phyloP scores from a whole-genome alignment of 352 stramenopile species.

The Globisporangium yorkense region DNA sequence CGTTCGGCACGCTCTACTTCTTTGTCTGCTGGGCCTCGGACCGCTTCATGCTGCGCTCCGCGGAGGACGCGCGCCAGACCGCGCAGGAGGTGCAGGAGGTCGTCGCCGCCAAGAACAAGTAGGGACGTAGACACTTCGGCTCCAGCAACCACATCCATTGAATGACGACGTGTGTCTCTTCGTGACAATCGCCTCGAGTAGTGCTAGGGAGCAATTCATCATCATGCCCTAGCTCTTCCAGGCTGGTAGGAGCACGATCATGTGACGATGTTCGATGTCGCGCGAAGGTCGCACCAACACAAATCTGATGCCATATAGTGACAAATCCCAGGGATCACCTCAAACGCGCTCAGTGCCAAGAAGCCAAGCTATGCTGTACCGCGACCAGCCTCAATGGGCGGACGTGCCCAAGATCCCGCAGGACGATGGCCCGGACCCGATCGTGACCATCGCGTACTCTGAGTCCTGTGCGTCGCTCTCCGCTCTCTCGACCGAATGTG shows the following conservation, averaged over 20 bases:
- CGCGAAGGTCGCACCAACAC: too few relatives aligned
- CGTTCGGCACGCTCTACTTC: slow-evolving; percentile 75
- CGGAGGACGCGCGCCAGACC: slow-evolving; percentile 54
- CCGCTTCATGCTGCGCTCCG: slow-evolving; percentile 75
- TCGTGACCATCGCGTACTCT: slow-evolving; percentile 79
- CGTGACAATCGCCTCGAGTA: too few relatives aligned
- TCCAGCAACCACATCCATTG: too few relatives aligned
- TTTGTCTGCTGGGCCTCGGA: slow-evolving; percentile 69
- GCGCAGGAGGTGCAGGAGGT: slow-evolving; percentile 55
- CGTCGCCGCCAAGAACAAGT: slow-evolving; percentile 21
- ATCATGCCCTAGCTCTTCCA: too few relatives aligned
- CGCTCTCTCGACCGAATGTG: neutral
- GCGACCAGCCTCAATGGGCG: slow-evolving; percentile 63
- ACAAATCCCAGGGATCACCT: neutral
- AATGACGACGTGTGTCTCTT: too few relatives aligned
- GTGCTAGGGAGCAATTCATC: too few relatives aligned
- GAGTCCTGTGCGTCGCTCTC: slow-evolving; percentile 35
- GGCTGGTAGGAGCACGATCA: too few relatives aligned
- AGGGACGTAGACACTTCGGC: neutral
- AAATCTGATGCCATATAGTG: neutral
- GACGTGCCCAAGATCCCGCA: slow-evolving; percentile 81
- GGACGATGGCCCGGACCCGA: slow-evolving; percentile 71
- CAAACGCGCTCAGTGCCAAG: neutral
- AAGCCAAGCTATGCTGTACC: slow-evolving; percentile 35
- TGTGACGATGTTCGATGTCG: too few relatives aligned